A percentile compares a stretch with the other conserved stretches of the same genome.
phyloP scores from a whole-genome alignment of 2,329 filamentous ascomycete species.

The Aspergillus sp. region DNA sequence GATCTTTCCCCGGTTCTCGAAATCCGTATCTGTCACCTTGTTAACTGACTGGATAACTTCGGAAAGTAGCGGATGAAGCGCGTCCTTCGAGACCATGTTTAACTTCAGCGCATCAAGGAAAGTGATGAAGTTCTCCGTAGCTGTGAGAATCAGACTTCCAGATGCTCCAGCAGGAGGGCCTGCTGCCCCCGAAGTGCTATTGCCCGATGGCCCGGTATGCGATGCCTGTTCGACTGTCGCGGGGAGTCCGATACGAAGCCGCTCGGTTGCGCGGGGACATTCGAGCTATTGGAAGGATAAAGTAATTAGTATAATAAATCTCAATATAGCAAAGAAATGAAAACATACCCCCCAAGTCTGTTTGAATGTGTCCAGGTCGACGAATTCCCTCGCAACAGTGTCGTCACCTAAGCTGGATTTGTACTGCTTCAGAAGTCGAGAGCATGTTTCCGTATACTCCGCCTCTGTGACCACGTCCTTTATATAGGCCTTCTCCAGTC shows the following conservation, averaged over 20 bases:
- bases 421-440: slow-evolving; percentile 91
- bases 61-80: slow-evolving; percentile 89
- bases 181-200: slow-evolving; percentile 33
- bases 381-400: slow-evolving; percentile 82
- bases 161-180: slow-evolving; percentile 44
- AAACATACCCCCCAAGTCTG: slow-evolving; percentile 79
- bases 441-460: slow-evolving; percentile 96
- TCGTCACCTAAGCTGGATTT: slow-evolving; percentile 91
- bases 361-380: slow-evolving; percentile 87
- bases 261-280: slow-evolving; percentile 89
- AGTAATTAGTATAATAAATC: neutral
- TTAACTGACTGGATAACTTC: slow-evolving; percentile 98
- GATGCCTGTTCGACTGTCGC: slow-evolving; percentile 70
- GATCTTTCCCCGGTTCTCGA: slow-evolving; percentile 94
- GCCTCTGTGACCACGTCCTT: slow-evolving; percentile 89
- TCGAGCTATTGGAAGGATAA: slow-evolving; percentile 66
- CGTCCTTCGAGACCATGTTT: slow-evolving; percentile 89
- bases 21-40: slow-evolving; percentile 92
- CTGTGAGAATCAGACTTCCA: slow-evolving; percentile 75
- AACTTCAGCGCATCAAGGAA: slow-evolving; percentile 93
- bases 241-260: slow-evolving; percentile 87
- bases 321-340: neutral
- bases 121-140: slow-evolving; percentile 98
- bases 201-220: slow-evolving; percentile 47
- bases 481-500: slow-evolving; percentile 92